Evolutionary conservation across 164 flowering plant species (phyloP), one percentile per base, ranked within the genome.

Genomic region (Chloranthus sessilifolius): DNA sequence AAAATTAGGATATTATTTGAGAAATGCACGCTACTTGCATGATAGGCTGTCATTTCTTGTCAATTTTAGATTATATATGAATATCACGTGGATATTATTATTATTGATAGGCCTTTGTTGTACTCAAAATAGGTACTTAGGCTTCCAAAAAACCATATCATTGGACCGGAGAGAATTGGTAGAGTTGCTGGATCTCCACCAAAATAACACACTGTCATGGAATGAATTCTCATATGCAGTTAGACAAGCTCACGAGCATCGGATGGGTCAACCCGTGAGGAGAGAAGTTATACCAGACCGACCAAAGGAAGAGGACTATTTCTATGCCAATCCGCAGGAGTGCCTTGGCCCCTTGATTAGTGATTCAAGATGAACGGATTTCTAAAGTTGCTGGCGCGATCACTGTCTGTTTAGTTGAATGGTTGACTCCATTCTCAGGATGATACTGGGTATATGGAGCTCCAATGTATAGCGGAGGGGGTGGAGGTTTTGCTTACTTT

Each of bases 261-360:
- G 31, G 26, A 50, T 50, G 42, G 54, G 54, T 37, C 54, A 50
- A 26, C 43, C 54, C n/a, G 24, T 33, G n/a, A 50, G 31, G 54
- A 50, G 54, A 29, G 35, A 50, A 50, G 54, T 50, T 12, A 17
- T 50, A 50, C 31, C 31, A 23, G 43, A n/a, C 14, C 23, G 39
- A 20, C 52, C 39, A 3, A 48, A 48, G 25, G 52, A 48, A 31
- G 52, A 48, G 52, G 52, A 48, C 52, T 48, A 48, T 31, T 48
- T 48, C 38, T 48, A 48, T 31, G 37, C 52, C 36, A 48, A 48
- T 33, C 52, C 52, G 17, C 38, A 48, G 39, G 52, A 48, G 26
- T 48, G 52, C 52, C 52, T 50, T 50, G 61, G 39, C 7, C 51
- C 43, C 38, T 55, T 25, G 23, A 19, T 19, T 16, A 10, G 33